Conservation (phyloP, 495 filamentous ascomycete genomes). For the Margaritispora aquatica region DNA sequence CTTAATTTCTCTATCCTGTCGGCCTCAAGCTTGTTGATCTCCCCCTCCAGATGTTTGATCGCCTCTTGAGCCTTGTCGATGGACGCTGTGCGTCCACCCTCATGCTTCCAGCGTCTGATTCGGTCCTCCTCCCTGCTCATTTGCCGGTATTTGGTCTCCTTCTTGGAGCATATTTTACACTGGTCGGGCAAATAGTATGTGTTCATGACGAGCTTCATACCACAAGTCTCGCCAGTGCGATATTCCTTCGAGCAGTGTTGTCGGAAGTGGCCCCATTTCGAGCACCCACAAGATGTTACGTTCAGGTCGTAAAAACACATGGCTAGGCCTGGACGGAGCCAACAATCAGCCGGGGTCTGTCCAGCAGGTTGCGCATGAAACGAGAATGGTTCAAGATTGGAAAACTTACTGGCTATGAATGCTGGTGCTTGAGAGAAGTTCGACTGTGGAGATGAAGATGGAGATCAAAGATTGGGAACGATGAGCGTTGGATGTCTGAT, state of each 20-base stretch:
- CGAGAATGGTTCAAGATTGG: background rate
- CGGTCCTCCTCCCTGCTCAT: constrained; percentile 68
- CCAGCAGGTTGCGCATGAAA: constrained; percentile 8
- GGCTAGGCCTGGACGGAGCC: constrained; percentile 31
- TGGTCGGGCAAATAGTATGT: constrained; percentile 7
- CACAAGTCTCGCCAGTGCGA: constrained; percentile 96
- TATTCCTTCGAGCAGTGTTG: constrained; percentile 95
- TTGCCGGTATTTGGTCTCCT: constrained; percentile 79
- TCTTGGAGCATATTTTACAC: constrained; percentile 65
- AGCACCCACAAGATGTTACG: constrained; percentile 65
- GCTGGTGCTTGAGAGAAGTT: background rate
- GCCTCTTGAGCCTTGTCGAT: constrained; percentile 69
- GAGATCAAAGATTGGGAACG: background rate
- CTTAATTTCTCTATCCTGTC: constrained; percentile 31
- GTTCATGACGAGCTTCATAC: constrained; percentile 57
- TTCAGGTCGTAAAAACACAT: constrained; percentile 75
- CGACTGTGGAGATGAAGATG: background rate
- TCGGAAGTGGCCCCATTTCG: constrained; percentile 93
- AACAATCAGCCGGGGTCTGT: constrained; percentile 7
- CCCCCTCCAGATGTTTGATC: constrained; percentile 53
- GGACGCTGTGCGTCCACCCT: constrained; percentile 57
- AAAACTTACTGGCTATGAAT: constrained; percentile 18
- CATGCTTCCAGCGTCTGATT: constrained; percentile 72
- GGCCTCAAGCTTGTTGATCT: constrained; percentile 50
- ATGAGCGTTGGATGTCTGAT: constrained; percentile 4